These are phyloP conservation scores for Extremus antarcticus DNA, from an alignment of 495 filamentous ascomycete genomes.

Conservation along the genomic window DNA sequence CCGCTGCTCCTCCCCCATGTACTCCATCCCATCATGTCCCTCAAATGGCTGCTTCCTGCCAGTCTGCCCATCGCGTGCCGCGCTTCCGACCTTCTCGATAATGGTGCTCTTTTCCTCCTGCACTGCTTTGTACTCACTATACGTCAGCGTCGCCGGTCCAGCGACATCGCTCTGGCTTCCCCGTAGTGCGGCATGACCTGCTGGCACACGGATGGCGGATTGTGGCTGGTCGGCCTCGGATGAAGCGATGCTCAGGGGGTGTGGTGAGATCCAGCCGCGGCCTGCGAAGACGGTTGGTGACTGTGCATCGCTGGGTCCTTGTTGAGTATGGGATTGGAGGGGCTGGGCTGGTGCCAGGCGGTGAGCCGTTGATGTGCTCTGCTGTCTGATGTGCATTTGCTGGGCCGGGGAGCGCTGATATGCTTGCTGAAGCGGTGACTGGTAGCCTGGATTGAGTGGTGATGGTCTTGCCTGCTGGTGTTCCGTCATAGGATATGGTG, in stretches of 20 bases:
- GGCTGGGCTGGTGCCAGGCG: not conserved
- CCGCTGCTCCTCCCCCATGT: not conserved
- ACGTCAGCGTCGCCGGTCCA: constrained; percentile 2
- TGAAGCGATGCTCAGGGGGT: constrained; percentile 12
- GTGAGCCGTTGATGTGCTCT: not conserved
- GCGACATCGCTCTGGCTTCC: not conserved
- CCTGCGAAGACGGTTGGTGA: constrained; percentile 15
- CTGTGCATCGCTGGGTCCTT: no score
- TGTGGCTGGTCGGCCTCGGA: not conserved
- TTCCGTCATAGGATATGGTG: not conserved
- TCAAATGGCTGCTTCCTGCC: not conserved
- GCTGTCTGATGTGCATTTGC: not conserved
- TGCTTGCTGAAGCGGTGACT: no score
- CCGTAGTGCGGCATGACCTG: not conserved
- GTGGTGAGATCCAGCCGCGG: constrained; percentile 18
- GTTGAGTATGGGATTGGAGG: not conserved
- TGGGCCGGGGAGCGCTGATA: no score
- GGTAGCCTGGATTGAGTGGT: not conserved
- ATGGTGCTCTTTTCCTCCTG: not conserved
- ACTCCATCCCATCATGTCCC: not conserved
- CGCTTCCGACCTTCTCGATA: not conserved
- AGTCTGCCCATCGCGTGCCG: not conserved
- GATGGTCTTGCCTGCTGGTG: not conserved
- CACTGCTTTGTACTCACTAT: constrained; percentile 6
- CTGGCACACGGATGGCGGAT: constrained; percentile 4